phyloP scores from a whole-genome alignment of 495 filamentous ascomycete species.

The Hamigera avellanea region DNA sequence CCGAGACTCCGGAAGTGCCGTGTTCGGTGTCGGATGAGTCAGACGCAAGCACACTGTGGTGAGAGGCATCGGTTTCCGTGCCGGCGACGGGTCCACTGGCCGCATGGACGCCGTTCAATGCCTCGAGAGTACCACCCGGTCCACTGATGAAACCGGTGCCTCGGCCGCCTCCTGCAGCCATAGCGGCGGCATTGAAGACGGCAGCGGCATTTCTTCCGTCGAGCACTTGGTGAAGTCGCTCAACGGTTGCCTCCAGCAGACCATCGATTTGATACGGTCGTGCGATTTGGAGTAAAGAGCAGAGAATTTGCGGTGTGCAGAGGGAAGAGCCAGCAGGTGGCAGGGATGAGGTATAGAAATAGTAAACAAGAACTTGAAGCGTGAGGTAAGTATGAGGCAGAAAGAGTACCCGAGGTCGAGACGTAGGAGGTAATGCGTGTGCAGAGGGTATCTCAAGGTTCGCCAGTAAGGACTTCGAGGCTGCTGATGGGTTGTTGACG shows the following conservation, averaged over 20 bases:
- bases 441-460: conserved; percentile 33
- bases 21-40: conserved; percentile 37
- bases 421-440: conserved; percentile 51
- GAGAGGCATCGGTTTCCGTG: conserved; percentile 11
- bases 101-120: conserved; percentile 26
- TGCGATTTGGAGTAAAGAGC: conserved; percentile 86
- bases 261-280: conserved; percentile 90
- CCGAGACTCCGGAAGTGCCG: conserved; percentile 21
- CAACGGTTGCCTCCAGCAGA: conserved; percentile 80
- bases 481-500: conserved; percentile 34
- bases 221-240: conserved; percentile 80
- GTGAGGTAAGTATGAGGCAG: conserved; percentile 87
- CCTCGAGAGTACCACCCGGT: conserved; percentile 32
- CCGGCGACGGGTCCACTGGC: conserved; percentile 11
- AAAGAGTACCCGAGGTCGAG: conserved; percentile 75
- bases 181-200: conserved; percentile 95
- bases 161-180: conserved; percentile 89
- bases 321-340: conserved; percentile 62
- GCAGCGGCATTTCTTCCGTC: conserved; percentile 91
- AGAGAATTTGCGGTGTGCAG: conserved; percentile 92
- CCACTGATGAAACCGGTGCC: conserved; percentile 43
- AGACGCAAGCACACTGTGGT: conserved; percentile 24
- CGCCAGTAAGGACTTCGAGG: conserved; percentile 33
- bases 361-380: conserved; percentile 77
- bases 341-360: conserved; percentile 82